Conservation (phyloP, 1,284 basidiomycete species). For the Boletellus deceptivus region DNA sequence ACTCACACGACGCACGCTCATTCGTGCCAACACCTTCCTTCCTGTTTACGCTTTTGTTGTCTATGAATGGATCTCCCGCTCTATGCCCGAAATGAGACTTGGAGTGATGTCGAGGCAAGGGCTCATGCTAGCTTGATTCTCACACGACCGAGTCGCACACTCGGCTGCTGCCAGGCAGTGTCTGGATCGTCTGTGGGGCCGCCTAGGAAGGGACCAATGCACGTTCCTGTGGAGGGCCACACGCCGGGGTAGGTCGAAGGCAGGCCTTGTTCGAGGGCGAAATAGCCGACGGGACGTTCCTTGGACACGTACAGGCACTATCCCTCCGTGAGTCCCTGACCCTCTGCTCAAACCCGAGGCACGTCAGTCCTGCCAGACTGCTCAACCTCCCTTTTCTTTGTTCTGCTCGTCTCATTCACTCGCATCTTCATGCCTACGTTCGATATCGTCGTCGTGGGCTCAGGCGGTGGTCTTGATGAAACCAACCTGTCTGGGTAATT, state of each 20-base stretch:
- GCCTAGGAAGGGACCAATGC: slow-evolving; percentile 6
- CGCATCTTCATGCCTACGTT: slow-evolving; percentile 47
- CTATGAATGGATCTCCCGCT: slow-evolving; percentile 20
- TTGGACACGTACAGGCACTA: slow-evolving; percentile 9
- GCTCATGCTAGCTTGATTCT: not conserved
- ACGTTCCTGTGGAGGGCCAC: slow-evolving; percentile 5
- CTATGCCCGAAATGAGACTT: slow-evolving; percentile 5
- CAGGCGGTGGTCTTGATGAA: slow-evolving; percentile 75
- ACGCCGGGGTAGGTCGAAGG: not conserved
- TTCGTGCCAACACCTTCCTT: slow-evolving; percentile 14
- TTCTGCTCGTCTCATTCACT: not conserved
- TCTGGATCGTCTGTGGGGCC: slow-evolving; percentile 7
- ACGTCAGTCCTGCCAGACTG: not conserved
- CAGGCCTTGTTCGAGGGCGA: not conserved
- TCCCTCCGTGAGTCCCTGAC: not conserved
- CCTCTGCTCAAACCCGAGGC: too few relatives aligned
- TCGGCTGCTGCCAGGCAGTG: not conserved
- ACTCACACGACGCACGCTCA: slow-evolving; percentile 27
- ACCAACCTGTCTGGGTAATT: slow-evolving; percentile 71
- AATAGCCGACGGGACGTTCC: slow-evolving; percentile 23
- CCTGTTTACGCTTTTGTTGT: not conserved
- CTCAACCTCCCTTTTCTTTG: not conserved
- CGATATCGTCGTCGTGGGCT: slow-evolving; percentile 71
- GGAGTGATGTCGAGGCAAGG: not conserved
- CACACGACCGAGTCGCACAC: slow-evolving; percentile 8